Base-by-base conservation (phyloP, 2,329 filamentous ascomycete species). In the Neoscytalidium dimidiatum region DNA sequence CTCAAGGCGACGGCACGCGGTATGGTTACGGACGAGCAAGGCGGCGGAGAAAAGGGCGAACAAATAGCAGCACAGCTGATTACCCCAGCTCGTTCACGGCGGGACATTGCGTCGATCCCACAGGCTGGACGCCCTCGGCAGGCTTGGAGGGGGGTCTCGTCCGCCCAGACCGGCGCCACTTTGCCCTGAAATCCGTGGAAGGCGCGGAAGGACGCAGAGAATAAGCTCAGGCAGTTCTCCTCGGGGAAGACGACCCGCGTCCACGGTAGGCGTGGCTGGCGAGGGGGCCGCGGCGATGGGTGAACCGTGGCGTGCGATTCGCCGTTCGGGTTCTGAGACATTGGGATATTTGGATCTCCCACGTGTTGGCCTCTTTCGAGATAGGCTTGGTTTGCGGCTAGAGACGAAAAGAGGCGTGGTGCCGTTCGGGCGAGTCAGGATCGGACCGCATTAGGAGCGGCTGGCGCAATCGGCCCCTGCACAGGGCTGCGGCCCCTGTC, bases 61-160 rank as follows among this genome's bases (percentile, higher is more conserved):
- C 56, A 60, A 60, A 60, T 60, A 60, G 56, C 38, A 60, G 56
- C 8, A 26, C 4, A 48, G 56, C 26, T 60, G 56, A 60, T 60
- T 60, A 60, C 56, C 43, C 56, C 35, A 19, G 17, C 17, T 38
- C 53, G 53, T 41, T 43, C 41, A 52, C 49, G 13, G n/a, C 31
- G 51, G 33, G 21, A 19, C 21, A 38, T 35, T 5, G 31, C 19
- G 51, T 5, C 33, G 53, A 58, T 58, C 53, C 1, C 33, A 13
- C 29, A 21, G 49, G 49, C 49, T 53, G 49, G 49, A 53, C 33
- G 29, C 9, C 8, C 31, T 28, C 51, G 31, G 51, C 52, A 57
- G 21, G 21, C 21, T 6, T 21, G 38, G 23, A 28, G 29, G 33
- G 53, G 53, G 35, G 7, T 29, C 17, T 38, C 17, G 35, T 13